These are phyloP conservation scores for Silene conica DNA, from an alignment of 148 eudicot species.

Conservation along the genomic window DNA sequence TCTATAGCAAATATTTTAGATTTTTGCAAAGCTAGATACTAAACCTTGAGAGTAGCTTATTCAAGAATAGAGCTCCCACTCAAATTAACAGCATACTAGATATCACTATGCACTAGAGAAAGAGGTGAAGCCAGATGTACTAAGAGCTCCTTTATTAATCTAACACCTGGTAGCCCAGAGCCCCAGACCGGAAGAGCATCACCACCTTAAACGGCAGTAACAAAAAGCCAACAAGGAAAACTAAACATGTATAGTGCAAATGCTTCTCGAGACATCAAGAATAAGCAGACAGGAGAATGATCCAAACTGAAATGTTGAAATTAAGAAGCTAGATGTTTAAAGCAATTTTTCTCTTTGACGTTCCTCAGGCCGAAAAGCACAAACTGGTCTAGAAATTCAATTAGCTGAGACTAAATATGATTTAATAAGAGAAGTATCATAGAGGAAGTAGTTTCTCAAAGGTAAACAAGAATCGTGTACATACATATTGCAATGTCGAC, in stretches of 20 bases:
- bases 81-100: background rate
- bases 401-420: background rate
- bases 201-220: background rate
- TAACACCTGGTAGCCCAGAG: slow-evolving; percentile 1
- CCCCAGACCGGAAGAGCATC: background rate
- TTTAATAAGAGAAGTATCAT: background rate
- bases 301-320: background rate
- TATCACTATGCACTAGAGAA: background rate
- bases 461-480: slow-evolving; percentile 13
- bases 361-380: background rate
- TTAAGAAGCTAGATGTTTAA: background rate
- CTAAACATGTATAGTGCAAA: background rate
- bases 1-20: slow-evolving; percentile 1
- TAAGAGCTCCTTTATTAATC: background rate
- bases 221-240: background rate
- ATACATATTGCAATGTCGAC: slow-evolving; percentile 95
- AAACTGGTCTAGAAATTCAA: background rate
- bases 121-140: background rate
- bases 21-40: background rate
- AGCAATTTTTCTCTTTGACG: background rate
- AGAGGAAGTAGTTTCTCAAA: background rate
- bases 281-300: background rate
- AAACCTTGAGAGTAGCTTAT: background rate
- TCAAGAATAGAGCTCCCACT: background rate
- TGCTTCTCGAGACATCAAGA: background rate